These are phyloP conservation scores for Hypoxylon trugodes DNA, from an alignment of 495 filamentous ascomycete species.

Conservation along the genomic window DNA sequence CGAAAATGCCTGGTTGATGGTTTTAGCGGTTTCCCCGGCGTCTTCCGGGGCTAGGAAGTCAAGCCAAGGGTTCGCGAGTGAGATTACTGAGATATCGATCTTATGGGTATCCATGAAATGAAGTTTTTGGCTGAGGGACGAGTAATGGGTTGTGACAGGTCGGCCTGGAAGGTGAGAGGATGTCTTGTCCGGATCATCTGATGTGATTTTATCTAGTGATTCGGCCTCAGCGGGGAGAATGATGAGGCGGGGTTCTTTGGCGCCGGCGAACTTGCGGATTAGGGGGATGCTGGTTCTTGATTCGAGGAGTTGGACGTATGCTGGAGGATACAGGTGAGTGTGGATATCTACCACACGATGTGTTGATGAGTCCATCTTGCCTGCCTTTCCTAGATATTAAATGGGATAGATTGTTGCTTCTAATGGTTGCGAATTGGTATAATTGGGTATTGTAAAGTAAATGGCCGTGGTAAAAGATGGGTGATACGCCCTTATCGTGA, in stretches of 20 bases:
- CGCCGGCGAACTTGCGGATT: constrained; percentile 71
- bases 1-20: constrained; percentile 81
- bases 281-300: constrained; percentile 80
- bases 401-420: background rate
- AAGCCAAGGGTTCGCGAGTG: constrained; percentile 94
- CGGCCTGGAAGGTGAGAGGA: constrained; percentile 65
- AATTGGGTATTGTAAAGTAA: no score
- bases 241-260: constrained; percentile 73
- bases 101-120: constrained; percentile 85
- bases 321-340: constrained; percentile 91
- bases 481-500: no score
- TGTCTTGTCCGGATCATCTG: constrained; percentile 46
- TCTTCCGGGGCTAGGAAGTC: constrained; percentile 77
- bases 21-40: constrained; percentile 66
- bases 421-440: no score
- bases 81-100: constrained; percentile 86
- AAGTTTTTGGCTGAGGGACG: constrained; percentile 75
- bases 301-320: constrained; percentile 82
- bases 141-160: constrained; percentile 79
- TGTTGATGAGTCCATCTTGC: constrained; percentile 31
- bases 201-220: constrained; percentile 55
- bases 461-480: no score
- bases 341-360: constrained; percentile 81
- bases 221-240: constrained; percentile 76
- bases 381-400: background rate